These are phyloP conservation scores for Fusarium coffeatum DNA, from an alignment of 2,329 filamentous ascomycete species.

Conservation along the genomic window DNA sequence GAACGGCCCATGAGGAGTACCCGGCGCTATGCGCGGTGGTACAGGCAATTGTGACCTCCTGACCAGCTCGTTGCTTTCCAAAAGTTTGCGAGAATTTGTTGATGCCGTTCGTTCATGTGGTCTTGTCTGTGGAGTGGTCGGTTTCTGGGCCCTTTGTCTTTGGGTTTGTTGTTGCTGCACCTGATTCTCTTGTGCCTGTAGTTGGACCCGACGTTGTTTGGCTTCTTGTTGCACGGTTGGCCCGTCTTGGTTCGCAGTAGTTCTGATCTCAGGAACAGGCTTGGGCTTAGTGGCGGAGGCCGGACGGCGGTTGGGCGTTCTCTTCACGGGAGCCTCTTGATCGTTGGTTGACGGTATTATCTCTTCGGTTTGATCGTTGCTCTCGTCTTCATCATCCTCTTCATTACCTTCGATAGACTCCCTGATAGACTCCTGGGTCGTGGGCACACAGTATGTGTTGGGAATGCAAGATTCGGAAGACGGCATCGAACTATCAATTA, in stretches of 20 bases:
- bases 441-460: slow-evolving; percentile 39
- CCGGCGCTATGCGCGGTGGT: slow-evolving; percentile 18
- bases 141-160: background rate
- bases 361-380: slow-evolving; percentile 11
- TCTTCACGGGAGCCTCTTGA: background rate
- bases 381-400: slow-evolving; percentile 22
- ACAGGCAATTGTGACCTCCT: background rate
- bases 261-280: background rate
- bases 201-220: background rate
- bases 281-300: background rate
- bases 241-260: background rate
- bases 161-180: background rate
- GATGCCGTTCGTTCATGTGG: background rate
- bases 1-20: slow-evolving; percentile 46
- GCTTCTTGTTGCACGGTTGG: background rate
- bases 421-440: slow-evolving; percentile 36
- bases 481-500: slow-evolving; percentile 42
- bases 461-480: slow-evolving; percentile 50
- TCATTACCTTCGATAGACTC: slow-evolving; percentile 38
- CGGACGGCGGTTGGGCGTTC: background rate
- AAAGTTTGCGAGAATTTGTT: background rate
- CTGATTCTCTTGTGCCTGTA: background rate
- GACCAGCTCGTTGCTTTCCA: background rate
- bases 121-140: background rate
- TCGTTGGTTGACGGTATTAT: slow-evolving; percentile 18